A percentile compares a stretch with the other conserved stretches of the same genome.
Evolutionary conservation across 2,329 filamentous ascomycete species (phyloP).

Genomic region (Aureobasidium sp.): DNA sequence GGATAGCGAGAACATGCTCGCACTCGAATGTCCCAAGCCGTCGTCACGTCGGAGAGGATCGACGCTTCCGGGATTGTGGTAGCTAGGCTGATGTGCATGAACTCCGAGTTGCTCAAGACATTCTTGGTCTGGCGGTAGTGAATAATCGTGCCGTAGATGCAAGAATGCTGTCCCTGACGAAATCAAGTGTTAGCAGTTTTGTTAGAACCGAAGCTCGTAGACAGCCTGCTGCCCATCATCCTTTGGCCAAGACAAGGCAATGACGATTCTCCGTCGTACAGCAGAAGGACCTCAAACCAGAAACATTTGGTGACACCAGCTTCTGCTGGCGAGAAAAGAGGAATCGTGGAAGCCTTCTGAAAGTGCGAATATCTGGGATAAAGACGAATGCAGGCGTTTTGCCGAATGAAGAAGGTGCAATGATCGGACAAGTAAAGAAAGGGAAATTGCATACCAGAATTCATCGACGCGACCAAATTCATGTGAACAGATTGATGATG

Average conservation of each 20-base stretch:
- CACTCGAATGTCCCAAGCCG: slow-evolving; percentile 37
- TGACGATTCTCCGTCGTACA: background rate
- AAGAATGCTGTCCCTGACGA: slow-evolving; percentile 6
- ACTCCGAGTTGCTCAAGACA: slow-evolving; percentile 37
- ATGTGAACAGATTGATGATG: slow-evolving; percentile 12
- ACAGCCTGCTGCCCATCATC: background rate
- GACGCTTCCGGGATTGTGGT: slow-evolving; percentile 33
- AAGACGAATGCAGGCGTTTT: background rate
- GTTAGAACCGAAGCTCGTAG: background rate
- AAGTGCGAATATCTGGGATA: background rate
- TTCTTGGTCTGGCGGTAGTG: slow-evolving; percentile 29
- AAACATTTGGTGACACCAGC: background rate
- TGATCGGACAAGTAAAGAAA: background rate
- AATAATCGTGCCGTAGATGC: slow-evolving; percentile 7
- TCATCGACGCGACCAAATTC: slow-evolving; percentile 11
- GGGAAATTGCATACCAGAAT: slow-evolving; percentile 9
- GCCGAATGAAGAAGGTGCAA: background rate
- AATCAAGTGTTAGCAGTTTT: background rate
- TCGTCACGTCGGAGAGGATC: slow-evolving; percentile 45
- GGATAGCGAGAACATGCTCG: slow-evolving; percentile 35
- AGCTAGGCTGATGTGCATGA: slow-evolving; percentile 38
- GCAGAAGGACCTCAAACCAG: background rate
- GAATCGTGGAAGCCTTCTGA: background rate
- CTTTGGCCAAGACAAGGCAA: background rate
- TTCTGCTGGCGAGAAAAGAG: background rate